Conservation (phyloP, 805 yeast species). For the Saccharomycopsis sp. region DNA sequence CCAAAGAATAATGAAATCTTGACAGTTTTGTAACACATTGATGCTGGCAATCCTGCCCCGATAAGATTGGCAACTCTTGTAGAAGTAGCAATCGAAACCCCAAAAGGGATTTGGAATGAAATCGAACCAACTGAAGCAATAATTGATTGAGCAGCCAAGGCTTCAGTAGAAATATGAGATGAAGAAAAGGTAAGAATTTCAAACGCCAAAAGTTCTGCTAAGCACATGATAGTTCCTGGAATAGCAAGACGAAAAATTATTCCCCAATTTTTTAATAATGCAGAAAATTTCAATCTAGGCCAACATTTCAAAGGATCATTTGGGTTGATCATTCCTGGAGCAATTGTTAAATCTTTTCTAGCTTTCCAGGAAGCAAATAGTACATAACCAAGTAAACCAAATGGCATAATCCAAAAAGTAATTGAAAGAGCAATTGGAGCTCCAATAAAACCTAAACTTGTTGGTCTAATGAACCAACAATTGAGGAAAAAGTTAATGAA, state of each 20-base stretch:
- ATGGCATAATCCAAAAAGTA: constrained; percentile 36
- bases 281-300: constrained; percentile 3
- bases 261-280: constrained; percentile 18
- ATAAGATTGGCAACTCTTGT: constrained; percentile 46
- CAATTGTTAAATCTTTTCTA: constrained; percentile 36
- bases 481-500: constrained; percentile 39
- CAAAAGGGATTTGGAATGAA: constrained; percentile 47
- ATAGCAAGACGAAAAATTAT: constrained; percentile 29
- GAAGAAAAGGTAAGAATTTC: constrained; percentile 46
- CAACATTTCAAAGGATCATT: constrained; percentile 12
- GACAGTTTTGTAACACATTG: constrained; percentile 29
- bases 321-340: background rate
- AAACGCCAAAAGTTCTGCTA: constrained; percentile 48
- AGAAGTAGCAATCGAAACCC: constrained; percentile 43
- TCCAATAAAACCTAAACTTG: constrained; percentile 38
- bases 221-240: constrained; percentile 44
- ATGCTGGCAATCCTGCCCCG: constrained; percentile 29
- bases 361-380: constrained; percentile 45
- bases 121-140: constrained; percentile 42
- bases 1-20: constrained; percentile 30
- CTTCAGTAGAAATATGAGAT: constrained; percentile 40
- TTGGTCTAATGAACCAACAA: constrained; percentile 31
- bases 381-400: constrained; percentile 25
- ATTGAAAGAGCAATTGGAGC: constrained; percentile 43
- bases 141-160: constrained; percentile 47